Evolutionary conservation across 768 basidiomycete species (phyloP).

Genomic region (Dictyophora rubrovolvata): DNA sequence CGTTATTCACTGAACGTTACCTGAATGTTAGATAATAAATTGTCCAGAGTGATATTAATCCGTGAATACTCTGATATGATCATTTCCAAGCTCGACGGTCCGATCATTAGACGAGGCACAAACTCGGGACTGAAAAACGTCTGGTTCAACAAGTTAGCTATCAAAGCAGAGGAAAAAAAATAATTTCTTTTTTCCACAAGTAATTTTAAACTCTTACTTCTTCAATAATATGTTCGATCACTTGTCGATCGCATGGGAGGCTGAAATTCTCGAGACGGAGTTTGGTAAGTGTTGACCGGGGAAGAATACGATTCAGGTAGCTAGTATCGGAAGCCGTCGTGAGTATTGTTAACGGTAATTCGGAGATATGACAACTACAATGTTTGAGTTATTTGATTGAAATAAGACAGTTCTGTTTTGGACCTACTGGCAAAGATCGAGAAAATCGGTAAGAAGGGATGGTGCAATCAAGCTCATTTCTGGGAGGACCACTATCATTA

Average conservation of each 20-base stretch:
- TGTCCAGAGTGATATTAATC: constrained; percentile 48
- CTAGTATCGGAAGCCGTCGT: constrained; percentile 19
- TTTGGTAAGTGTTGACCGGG: constrained; percentile 47
- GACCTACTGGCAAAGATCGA: constrained; percentile 58
- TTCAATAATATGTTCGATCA: constrained; percentile 45
- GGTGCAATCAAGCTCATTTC: constrained; percentile 69
- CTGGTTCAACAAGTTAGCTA: constrained; percentile 20
- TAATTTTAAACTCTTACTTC: constrained; percentile 31
- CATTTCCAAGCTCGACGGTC: constrained; percentile 45
- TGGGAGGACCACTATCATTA: constrained; percentile 53
- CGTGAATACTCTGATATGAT: constrained; percentile 48
- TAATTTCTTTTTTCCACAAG: background rate
- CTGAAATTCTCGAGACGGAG: constrained; percentile 44
- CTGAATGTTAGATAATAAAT: constrained; percentile 49
- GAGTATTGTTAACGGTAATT: constrained; percentile 52
- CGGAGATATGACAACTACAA: constrained; percentile 39
- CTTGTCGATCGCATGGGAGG: constrained; percentile 35
- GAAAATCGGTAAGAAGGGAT: constrained; percentile 52
- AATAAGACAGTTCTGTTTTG: too few species aligned
- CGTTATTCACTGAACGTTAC: constrained; percentile 23
- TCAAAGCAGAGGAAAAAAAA: background rate
- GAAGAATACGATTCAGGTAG: constrained; percentile 50
- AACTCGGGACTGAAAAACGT: constrained; percentile 57
- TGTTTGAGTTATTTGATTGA: background rate
- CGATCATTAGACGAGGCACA: constrained; percentile 50